Percentiles rank a stretch among this genome's conserved stretches.
These are phyloP conservation scores for Quillaja saponaria DNA, from an alignment of 306 rosid species.

Conservation along the genomic window DNA sequence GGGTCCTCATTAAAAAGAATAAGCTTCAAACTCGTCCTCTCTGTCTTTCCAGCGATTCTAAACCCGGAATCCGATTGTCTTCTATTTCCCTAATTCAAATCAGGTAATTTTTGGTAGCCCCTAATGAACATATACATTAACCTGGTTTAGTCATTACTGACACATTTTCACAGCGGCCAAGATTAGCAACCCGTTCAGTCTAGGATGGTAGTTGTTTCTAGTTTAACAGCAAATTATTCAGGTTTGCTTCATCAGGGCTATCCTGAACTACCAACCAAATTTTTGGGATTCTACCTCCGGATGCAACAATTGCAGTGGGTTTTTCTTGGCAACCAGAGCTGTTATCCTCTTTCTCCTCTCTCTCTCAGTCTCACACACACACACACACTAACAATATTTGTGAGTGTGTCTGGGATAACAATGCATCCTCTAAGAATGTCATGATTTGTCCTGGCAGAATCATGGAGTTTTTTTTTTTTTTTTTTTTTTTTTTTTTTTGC, in stretches of 20 bases:
- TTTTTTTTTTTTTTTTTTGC: no score
- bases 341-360: constrained; percentile 12
- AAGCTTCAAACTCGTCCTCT: no score
- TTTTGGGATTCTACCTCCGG: not conserved
- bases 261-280: constrained; percentile 28
- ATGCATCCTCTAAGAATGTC: not conserved
- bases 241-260: constrained; percentile 27
- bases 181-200: not conserved
- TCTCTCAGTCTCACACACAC: no score
- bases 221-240: constrained; percentile 22
- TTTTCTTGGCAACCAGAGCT: constrained; percentile 21
- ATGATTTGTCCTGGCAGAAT: constrained; percentile 30
- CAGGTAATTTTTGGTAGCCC: not conserved
- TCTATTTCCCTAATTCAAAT: no score
- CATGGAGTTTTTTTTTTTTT: constrained; percentile 7
- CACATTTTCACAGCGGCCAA: not conserved
- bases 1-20: no score
- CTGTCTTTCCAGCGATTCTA: no score
- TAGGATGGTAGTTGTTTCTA: constrained; percentile 30
- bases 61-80: no score
- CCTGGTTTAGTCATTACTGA: not conserved
- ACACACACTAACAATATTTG: no score
- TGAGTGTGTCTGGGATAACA: not conserved
- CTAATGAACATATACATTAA: not conserved
- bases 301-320: not conserved